Evolutionary conservation across 148 eudicot species (phyloP).

Genomic region (Spergularia marina): DNA sequence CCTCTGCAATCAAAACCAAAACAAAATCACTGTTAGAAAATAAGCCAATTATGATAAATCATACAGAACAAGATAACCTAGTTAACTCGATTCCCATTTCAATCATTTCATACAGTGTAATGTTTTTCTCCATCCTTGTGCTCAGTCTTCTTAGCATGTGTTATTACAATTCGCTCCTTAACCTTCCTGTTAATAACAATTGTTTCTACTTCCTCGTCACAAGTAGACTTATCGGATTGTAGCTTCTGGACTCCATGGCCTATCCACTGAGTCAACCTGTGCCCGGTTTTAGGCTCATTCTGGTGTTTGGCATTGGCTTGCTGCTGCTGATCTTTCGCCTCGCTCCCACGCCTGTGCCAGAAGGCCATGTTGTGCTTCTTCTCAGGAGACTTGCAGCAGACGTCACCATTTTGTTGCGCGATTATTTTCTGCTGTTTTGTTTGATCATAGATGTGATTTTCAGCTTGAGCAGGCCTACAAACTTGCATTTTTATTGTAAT

Average conservation of each 20-base stretch:
- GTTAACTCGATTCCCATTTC: no score
- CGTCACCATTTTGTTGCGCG: background rate
- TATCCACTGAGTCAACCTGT: constrained; percentile 21
- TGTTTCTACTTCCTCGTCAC: constrained; percentile 18
- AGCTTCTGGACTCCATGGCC: constrained; percentile 17
- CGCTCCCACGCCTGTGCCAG: constrained; percentile 25
- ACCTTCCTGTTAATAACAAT: constrained; percentile 30
- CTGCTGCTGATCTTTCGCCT: constrained; percentile 1
- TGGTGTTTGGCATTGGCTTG: background rate
- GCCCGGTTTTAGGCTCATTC: constrained; percentile 1
- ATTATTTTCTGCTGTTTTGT: constrained; percentile 1
- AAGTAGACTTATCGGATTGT: background rate
- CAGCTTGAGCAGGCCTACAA: constrained; percentile 22
- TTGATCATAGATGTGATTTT: constrained; percentile 11
- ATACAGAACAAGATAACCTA: background rate
- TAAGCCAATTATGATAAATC: background rate
- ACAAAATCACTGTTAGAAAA: background rate
- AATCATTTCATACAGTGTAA: constrained; percentile 17
- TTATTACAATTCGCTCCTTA: constrained; percentile 24
- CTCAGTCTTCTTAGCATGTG: constrained; percentile 29
- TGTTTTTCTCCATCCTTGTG: constrained; percentile 26
- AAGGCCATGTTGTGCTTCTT: constrained; percentile 23
- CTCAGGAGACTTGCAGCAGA: constrained; percentile 10
- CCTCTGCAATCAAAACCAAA: background rate
- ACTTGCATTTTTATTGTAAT: constrained; percentile 15